Conservation (phyloP, 2,329 filamentous ascomycete species). For the Fusarium abutilonis region DNA sequence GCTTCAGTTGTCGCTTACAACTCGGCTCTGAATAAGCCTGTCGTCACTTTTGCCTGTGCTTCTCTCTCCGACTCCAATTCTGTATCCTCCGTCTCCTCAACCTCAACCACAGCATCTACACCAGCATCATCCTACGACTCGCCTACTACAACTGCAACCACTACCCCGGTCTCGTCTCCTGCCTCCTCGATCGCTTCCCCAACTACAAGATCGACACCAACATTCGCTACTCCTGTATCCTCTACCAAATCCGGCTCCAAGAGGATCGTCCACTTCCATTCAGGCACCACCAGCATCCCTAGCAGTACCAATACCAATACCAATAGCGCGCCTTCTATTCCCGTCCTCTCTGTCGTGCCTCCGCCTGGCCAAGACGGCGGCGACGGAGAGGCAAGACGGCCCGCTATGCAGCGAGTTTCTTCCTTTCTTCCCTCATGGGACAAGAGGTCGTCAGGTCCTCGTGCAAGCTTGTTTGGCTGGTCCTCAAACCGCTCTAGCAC, state of each 20-base stretch:
- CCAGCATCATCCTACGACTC: slow-evolving; percentile 31
- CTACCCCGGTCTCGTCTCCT: slow-evolving; percentile 36
- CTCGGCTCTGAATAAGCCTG: slow-evolving; percentile 38
- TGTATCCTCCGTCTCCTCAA: slow-evolving; percentile 31
- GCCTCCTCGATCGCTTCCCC: slow-evolving; percentile 34
- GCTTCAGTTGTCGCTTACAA: slow-evolving; percentile 37
- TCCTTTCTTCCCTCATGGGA: slow-evolving; percentile 58
- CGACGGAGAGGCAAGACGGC: slow-evolving; percentile 50
- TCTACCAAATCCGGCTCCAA: slow-evolving; percentile 19
- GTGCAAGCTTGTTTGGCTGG: slow-evolving; percentile 55
- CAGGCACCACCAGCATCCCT: slow-evolving; percentile 25
- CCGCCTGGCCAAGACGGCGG: slow-evolving; percentile 48
- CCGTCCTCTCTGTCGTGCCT: slow-evolving; percentile 48
- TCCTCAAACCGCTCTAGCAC: slow-evolving; percentile 59
- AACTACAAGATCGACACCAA: slow-evolving; percentile 36
- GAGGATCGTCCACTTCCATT: slow-evolving; percentile 34
- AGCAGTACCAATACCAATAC: slow-evolving; percentile 30
- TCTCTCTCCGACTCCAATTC: slow-evolving; percentile 38
- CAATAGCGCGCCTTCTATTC: slow-evolving; percentile 49
- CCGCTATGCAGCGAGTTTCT: slow-evolving; percentile 57
- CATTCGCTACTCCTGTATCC: slow-evolving; percentile 31
- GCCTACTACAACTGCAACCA: slow-evolving; percentile 30
- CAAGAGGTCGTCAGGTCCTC: slow-evolving; percentile 52
- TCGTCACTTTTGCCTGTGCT: slow-evolving; percentile 36
- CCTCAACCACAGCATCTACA: slow-evolving; percentile 33